Base-by-base conservation (phyloP, 2,329 filamentous ascomycete genomes). In the Talaromyces sp. region DNA sequence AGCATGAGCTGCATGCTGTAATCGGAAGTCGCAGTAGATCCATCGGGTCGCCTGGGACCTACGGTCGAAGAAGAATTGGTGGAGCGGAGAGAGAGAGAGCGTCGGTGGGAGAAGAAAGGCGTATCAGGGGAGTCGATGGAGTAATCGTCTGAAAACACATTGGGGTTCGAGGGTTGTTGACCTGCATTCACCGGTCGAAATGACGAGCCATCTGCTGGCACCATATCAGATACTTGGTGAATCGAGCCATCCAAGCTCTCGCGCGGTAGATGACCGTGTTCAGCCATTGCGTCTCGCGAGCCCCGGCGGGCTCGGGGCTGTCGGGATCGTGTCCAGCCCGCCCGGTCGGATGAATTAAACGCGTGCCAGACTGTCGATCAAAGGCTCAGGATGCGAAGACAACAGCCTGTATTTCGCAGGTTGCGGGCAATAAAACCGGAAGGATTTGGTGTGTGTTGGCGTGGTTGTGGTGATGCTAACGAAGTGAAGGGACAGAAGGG, bases 101-200 rank as follows among this genome's bases (percentile, higher is more conserved):
- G 64, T 56, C 66, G 68, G 35, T 67, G 68, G 38, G 70, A 68
- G 56, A 71, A 66, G 57, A 67, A 67, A 65, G 72, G 69, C 58
- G 69, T 60, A 60, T 78, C 70, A 54, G 77, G 68, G 12, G 74
- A 69, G 63, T 80, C 76, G 64, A 80, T 65, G 9, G 77, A 78
- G 65, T 77, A 79, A 48, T 80, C 77, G 65, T 81, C 79, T 62
- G 78, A 78, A 67, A 81, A 81, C 41, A 81, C 72, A 66, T 80
- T 75, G 53, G 74, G 72, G 63, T 77, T 75, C 48, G 72, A 70
- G 35, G 66, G 70, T 63, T 66, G 69, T 69, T 65, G 64, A 12
- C 41, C 38, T 27, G 51, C 24, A 31, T 61, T 50, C 12, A 56
- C 24, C 4, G 55, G 59, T 32, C 59, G 59, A 21, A 61, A 61